Evolutionary conservation across 495 filamentous ascomycete species (phyloP).

Genomic region (Parachaetomium inaequale): DNA sequence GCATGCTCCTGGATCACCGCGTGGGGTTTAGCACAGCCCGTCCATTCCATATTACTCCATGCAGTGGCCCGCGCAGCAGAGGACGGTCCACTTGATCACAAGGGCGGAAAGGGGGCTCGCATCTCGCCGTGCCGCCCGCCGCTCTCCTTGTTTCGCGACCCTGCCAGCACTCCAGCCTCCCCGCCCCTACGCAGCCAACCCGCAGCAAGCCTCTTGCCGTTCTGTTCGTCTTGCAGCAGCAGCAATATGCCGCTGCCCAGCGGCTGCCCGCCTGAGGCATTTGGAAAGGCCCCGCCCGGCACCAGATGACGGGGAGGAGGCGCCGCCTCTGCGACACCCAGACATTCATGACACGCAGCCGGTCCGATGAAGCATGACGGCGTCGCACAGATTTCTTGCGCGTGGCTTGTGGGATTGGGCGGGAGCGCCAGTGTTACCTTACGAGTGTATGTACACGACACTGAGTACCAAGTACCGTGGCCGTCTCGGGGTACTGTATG

Average conservation of each 20-base stretch:
- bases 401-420: neutral
- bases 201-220: conserved; percentile 17
- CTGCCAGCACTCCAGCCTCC: neutral
- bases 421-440: no score
- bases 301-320: neutral
- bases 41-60: neutral
- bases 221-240: conserved; percentile 17
- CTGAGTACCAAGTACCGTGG: no score
- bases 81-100: conserved; percentile 13
- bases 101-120: conserved; percentile 3
- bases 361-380: conserved; percentile 2
- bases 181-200: neutral
- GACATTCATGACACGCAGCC: neutral
- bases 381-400: conserved; percentile 11
- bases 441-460: no score
- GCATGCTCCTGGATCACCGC: conserved; percentile 8
- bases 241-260: neutral
- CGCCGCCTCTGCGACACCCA: neutral
- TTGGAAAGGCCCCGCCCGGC: neutral
- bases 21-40: neutral
- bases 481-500: no score
- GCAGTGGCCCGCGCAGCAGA: neutral
- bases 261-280: neutral
- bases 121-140: conserved; percentile 7
- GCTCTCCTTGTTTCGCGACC: conserved; percentile 3